Evolutionary conservation across 495 filamentous ascomycete genomes (phyloP).

Genomic region (Daldinia vernicosa): DNA sequence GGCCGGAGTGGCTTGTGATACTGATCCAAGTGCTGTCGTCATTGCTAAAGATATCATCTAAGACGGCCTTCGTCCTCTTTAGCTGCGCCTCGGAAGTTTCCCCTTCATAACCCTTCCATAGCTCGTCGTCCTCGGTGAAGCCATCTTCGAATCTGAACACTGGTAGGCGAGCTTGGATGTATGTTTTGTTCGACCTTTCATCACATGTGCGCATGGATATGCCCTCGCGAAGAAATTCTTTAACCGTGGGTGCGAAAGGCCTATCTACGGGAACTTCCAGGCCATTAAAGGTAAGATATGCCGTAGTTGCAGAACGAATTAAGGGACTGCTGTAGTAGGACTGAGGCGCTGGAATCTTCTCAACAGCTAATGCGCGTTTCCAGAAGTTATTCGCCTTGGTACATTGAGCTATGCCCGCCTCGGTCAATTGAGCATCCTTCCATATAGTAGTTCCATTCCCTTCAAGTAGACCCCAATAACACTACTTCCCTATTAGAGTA

Average conservation of each 20-base stretch:
- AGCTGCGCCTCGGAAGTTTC: conserved; percentile 66
- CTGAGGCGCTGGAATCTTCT: too few species aligned
- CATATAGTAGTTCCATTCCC: conserved; percentile 74
- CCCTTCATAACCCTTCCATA: conserved; percentile 66
- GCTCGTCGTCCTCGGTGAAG: conserved; percentile 68
- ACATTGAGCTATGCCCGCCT: conserved; percentile 68
- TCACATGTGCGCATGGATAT: conserved; percentile 83
- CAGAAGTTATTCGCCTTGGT: conserved; percentile 72
- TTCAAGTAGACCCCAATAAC: conserved; percentile 75
- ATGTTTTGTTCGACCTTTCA: conserved; percentile 63
- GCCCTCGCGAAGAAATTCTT: conserved; percentile 74
- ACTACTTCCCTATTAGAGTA: conserved; percentile 52
- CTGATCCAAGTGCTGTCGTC: conserved; percentile 69
- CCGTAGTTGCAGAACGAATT: too few species aligned
- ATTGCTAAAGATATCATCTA: conserved; percentile 70
- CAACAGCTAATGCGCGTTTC: too few species aligned
- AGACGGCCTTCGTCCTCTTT: conserved; percentile 59
- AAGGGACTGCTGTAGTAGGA: too few species aligned
- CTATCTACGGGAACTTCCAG: conserved; percentile 59
- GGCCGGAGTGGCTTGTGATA: conserved; percentile 74
- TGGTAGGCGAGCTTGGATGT: conserved; percentile 66
- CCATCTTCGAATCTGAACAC: conserved; percentile 67
- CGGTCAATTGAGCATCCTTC: conserved; percentile 74
- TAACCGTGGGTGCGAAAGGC: conserved; percentile 69
- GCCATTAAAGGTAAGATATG: conserved; percentile 34